Base-by-base conservation (phyloP, 2,329 filamentous ascomycete genomes). In the Aspergillus tamarii region DNA sequence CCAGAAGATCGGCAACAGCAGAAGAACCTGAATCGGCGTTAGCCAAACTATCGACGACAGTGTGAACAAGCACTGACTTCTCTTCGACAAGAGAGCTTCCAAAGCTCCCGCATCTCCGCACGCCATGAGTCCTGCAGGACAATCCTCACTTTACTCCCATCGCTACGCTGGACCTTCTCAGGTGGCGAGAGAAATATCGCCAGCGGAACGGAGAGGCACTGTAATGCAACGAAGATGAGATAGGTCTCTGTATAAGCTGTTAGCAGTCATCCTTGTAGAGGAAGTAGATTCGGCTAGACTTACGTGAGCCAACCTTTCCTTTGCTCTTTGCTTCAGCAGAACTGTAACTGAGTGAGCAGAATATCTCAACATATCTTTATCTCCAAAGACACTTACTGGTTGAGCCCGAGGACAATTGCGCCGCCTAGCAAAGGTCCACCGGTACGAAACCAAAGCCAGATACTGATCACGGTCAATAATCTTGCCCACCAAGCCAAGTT, bases 391-490 rank as follows among this genome's bases (percentile, higher is more conserved):
- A 61, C 71, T 45, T 64, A 72, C 69, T 76, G 66, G 62, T 84
- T 84, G 23, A 84, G 72, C 1, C 72, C 81, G 21, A 85, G 73
- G 0, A 82, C 79, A 54, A 85, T 82, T 0, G 80, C 76, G 21
- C 82, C 81, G 12, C 83, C 83, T 0, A 84, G 62, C 0, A 85
- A 73, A 52, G 82, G 83, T 0, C 84, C 84, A 3, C 81, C 79
- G 0, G 80, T 84, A 9, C 84, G 78, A 66, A 84, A 85, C 79
- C 81, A 83, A 2, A 83, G 74, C 81, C 80, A 82, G 65, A 81
- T 80, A 45, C 71, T 74, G 12, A 16, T 30, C 4, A 26, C 2
- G 2, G 28, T 69, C 7, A 67, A 61, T 54, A 30, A 30, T 12
- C 2, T 39, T n/a, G 21, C 5, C 28, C 28, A 14, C 10, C 8